Conservation (phyloP, 169 alveolate genomes). For the Cystoisospora suis region DNA sequence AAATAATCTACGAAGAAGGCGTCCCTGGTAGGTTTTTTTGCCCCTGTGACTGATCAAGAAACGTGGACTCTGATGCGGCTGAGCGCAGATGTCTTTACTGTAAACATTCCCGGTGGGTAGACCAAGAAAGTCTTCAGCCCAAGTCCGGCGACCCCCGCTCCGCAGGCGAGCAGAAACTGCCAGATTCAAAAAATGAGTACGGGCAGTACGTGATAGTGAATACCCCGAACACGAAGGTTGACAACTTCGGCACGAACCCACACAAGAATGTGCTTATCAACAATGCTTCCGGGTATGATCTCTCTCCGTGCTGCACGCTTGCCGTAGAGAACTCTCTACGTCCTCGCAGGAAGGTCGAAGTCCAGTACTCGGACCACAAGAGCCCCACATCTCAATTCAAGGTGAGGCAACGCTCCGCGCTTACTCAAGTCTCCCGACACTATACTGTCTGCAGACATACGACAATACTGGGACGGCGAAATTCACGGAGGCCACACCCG, state of each 20-base stretch:
- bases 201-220: constrained; percentile 53
- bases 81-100: constrained; percentile 31
- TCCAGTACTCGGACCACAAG: neutral
- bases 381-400: neutral
- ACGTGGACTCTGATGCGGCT: neutral
- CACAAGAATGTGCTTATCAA: constrained; percentile 43
- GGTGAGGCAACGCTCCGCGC: neutral
- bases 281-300: constrained; percentile 33
- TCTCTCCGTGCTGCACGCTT: neutral
- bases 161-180: constrained; percentile 12
- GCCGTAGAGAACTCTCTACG: neutral
- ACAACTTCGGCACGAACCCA: constrained; percentile 41
- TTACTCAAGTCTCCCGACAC: neutral
- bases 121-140: too few relatives aligned
- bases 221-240: constrained; percentile 12
- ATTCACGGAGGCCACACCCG: constrained; percentile 19
- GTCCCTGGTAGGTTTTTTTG: constrained; percentile 48
- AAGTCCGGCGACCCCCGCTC: neutral
- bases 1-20: constrained; percentile 59
- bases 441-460: constrained; percentile 16
- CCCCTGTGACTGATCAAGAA: too few relatives aligned
- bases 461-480: constrained; percentile 53
- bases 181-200: constrained; percentile 38
- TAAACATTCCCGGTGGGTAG: constrained; percentile 14
- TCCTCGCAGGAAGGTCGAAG: constrained; percentile 26